Percentiles rank a stretch among this genome's conserved stretches.
These are phyloP conservation scores for Salix dunnii DNA, from an alignment of 345 rosid genomes.

Conservation along the genomic window DNA sequence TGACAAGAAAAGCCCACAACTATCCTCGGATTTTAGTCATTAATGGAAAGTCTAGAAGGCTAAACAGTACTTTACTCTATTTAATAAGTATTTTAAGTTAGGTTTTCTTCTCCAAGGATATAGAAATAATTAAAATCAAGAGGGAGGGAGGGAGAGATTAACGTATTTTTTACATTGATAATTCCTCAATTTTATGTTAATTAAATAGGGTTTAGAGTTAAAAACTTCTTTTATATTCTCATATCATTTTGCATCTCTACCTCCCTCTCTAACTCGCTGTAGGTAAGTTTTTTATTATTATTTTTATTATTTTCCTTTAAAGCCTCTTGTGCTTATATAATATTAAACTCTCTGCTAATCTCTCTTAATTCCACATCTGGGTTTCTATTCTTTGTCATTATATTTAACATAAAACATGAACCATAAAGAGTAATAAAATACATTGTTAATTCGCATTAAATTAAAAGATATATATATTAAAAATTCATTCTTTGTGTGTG, in stretches of 20 bases:
- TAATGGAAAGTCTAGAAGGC: neutral
- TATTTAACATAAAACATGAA: neutral
- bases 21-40: conserved; percentile 1
- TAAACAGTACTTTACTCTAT: neutral
- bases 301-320: neutral
- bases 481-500: neutral
- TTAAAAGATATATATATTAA: neutral
- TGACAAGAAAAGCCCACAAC: neutral
- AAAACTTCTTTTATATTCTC: neutral
- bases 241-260: conserved; percentile 5
- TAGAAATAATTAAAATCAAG: neutral
- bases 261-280: conserved; percentile 9
- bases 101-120: neutral
- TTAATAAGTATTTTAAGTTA: neutral
- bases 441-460: neutral
- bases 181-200: neutral
- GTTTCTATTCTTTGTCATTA: neutral
- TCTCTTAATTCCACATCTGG: conserved; percentile 20
- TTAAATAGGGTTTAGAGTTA: conserved; percentile 13
- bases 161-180: neutral
- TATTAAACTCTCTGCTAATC: neutral
- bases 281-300: conserved; percentile 19
- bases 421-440: neutral
- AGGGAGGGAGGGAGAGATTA: neutral
- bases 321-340: neutral